phyloP scores from a whole-genome alignment of 768 basidiomycete species.

The Rhodotorula graminis region DNA sequence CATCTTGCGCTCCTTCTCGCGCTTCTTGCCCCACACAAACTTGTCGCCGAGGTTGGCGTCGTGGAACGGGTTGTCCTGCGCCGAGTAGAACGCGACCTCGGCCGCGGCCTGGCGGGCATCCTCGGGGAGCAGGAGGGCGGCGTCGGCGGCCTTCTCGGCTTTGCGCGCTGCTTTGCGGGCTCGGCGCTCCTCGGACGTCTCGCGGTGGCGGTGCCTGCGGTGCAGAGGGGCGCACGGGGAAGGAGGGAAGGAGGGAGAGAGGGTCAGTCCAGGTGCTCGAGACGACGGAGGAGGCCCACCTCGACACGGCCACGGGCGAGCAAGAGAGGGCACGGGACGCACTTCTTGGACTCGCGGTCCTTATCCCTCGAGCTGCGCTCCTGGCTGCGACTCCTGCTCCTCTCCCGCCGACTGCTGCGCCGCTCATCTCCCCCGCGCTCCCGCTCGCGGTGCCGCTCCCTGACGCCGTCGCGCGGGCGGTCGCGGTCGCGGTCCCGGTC shows the following conservation, averaged over 20 bases:
- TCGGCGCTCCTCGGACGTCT: slow-evolving; percentile 77
- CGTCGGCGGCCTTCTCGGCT: slow-evolving; percentile 52
- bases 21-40: slow-evolving; percentile 98
- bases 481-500: slow-evolving; percentile 37
- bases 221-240: not conserved
- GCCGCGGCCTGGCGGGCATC: slow-evolving; percentile 81
- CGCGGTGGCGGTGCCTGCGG: slow-evolving; percentile 60
- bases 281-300: not conserved
- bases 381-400: slow-evolving; percentile 49
- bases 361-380: slow-evolving; percentile 49
- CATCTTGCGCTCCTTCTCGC: slow-evolving; percentile 86
- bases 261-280: not conserved
- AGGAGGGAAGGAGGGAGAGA: not conserved
- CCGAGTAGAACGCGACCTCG: slow-evolving; percentile 92
- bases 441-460: slow-evolving; percentile 49
- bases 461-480: slow-evolving; percentile 21
- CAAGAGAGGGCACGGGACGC: slow-evolving; percentile 34
- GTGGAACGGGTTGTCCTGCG: slow-evolving; percentile 95
- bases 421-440: slow-evolving; percentile 41
- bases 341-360: slow-evolving; percentile 52
- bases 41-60: slow-evolving; percentile 93
- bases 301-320: too few species aligned
- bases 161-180: slow-evolving; percentile 85
- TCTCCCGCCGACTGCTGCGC: slow-evolving; percentile 42
- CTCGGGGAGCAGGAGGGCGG: slow-evolving; percentile 50